A percentile compares a stretch with the other conserved stretches of the same genome.
phyloP scores from a whole-genome alignment of 1,284 basidiomycete genomes.

The Rhizoctonia solani region DNA sequence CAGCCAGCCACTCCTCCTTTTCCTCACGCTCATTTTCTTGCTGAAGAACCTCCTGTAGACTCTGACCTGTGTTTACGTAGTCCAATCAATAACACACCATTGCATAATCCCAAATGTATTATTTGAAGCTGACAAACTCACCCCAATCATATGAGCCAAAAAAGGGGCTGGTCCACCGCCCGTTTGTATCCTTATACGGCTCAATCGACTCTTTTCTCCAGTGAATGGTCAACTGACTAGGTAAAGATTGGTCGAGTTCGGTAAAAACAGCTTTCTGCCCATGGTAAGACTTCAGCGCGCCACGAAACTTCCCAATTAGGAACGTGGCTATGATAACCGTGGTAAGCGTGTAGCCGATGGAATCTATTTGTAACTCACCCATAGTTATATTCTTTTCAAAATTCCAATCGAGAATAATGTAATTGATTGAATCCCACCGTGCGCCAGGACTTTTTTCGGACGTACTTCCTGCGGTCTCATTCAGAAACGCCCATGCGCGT shows the following conservation, averaged over 20 bases:
- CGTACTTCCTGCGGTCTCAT: not conserved
- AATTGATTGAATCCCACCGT: not conserved
- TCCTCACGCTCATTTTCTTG: not conserved
- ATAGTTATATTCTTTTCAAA: not conserved
- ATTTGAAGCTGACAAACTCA: not conserved
- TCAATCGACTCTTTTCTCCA: conserved; percentile 1
- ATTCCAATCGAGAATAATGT: conserved; percentile 13
- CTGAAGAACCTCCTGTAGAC: not conserved
- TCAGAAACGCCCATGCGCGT: conserved; percentile 1
- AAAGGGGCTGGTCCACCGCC: conserved; percentile 20
- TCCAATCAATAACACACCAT: not conserved
- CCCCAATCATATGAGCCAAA: conserved; percentile 10
- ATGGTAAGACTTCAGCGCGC: not conserved
- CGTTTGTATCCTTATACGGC: not conserved
- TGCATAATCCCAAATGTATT: not conserved
- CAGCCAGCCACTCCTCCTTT: not conserved
- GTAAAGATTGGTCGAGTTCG: not conserved
- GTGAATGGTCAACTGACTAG: not conserved
- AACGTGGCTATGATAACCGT: not conserved
- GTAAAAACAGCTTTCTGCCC: not conserved
- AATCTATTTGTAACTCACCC: not conserved
- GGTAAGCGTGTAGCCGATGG: not conserved
- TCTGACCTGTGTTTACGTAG: not conserved
- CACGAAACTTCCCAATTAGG: not conserved
- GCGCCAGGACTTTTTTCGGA: not conserved